A percentile compares a stretch with the other conserved stretches of the same genome.
Conservation (phyloP, 2,329 filamentous ascomycete species). For the Monosporascus ibericus region DNA sequence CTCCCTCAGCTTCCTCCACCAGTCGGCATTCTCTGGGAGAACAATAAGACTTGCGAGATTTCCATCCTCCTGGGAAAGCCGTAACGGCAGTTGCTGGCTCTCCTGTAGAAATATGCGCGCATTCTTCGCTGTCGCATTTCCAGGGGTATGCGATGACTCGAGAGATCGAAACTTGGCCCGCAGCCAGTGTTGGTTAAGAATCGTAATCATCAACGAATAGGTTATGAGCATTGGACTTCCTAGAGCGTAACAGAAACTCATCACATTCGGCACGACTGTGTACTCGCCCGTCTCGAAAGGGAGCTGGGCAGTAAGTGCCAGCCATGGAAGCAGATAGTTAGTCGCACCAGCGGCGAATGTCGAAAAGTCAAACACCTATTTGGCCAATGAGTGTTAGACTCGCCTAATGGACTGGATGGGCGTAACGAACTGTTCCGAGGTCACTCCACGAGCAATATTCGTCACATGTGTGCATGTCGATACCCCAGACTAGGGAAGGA, state of each 20-base stretch:
- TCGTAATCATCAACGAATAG: constrained; percentile 14
- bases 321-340: constrained; percentile 15
- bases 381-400: neutral
- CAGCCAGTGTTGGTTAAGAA: constrained; percentile 13
- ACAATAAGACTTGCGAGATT: constrained; percentile 10
- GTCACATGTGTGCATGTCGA: neutral
- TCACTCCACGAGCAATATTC: neutral
- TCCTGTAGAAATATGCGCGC: constrained; percentile 11
- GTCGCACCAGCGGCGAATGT: constrained; percentile 9
- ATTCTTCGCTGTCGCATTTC: constrained; percentile 2
- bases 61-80: constrained; percentile 9
- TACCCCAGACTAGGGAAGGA: neutral
- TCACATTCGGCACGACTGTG: constrained; percentile 7
- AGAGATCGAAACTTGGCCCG: constrained; percentile 6
- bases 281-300: constrained; percentile 14
- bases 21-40: constrained; percentile 8
- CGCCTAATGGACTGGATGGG: neutral
- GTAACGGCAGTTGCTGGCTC: constrained; percentile 8
- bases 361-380: constrained; percentile 9
- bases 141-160: constrained; percentile 2
- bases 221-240: constrained; percentile 15
- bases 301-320: constrained; percentile 15
- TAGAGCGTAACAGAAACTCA: constrained; percentile 13
- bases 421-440: neutral
- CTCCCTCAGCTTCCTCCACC: constrained; percentile 9